Base-by-base conservation (phyloP, 768 basidiomycete species). In the Tremella yokohamensis region DNA sequence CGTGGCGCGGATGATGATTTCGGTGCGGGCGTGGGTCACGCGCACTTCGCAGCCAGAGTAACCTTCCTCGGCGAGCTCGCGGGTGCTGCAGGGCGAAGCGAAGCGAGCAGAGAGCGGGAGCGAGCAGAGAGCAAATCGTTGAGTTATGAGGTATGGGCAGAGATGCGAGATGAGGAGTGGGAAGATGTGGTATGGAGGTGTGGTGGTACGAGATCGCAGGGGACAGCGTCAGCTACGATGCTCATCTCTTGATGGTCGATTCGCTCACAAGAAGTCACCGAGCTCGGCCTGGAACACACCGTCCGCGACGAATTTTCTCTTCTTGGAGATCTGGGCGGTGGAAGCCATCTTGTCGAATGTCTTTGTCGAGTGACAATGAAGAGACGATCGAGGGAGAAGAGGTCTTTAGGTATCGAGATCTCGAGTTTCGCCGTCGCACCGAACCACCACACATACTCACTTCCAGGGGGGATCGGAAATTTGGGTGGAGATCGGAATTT, bases 31-130 rank as follows among this genome's bases (percentile, higher is more conserved):
- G 79, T 98, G 94, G 68, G 96, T 97, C 62, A 97, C 93, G 75
- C 96, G 91, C 78, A 99, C 96, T 80, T 99, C 96, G 79, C 96
- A 99, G 55, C 96, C 96, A 80, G 96, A 98, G 84, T 98, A 99
- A 70, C 94, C 94, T 80, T 99, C 96, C 80, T 93, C 93, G 54
- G 96, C 89, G 72, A 98, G 89, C 80, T 98, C 94, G 69, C 92
- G 76, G 49, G 76, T 74, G 75, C 73, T 75, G 62, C 40, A n/a
- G 19, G 40, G 39, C n/a, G n/a, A n/a, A 34, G 29, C 29, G 29
- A 11, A 34, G 18, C 15, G 52, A 12, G 56, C 22, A 39, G 29
- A 25, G 20, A 24, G 20, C 6, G 29, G 29, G 11, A 34, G 29
- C 11, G 29, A 34, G 29, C 29, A 34, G 29, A 34, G 29, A n/a